A percentile compares a stretch with the other conserved stretches of the same genome.
phyloP scores from a whole-genome alignment of 1,139 yeast species.

The Yarrowia galli region DNA sequence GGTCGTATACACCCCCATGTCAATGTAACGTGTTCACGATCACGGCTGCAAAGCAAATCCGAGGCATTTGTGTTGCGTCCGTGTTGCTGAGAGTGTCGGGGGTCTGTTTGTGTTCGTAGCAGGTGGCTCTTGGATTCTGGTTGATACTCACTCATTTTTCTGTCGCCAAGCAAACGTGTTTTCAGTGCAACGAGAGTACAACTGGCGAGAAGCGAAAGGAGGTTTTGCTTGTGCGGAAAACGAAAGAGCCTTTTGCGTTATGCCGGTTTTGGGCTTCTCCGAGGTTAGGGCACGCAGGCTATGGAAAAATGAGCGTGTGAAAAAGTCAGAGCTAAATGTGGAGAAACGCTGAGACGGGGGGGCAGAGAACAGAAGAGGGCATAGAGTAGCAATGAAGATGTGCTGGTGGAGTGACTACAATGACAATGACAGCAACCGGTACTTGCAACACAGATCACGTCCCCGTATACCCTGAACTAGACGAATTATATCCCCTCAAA shows the following conservation, averaged over 20 bases:
- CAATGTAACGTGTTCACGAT: slow-evolving; percentile 18
- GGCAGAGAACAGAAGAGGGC: too few relatives aligned
- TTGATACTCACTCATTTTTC: slow-evolving; percentile 34
- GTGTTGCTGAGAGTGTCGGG: not conserved
- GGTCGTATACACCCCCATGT: slow-evolving; percentile 3
- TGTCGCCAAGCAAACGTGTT: slow-evolving; percentile 28
- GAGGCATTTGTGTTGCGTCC: not conserved
- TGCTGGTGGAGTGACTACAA: too few relatives aligned
- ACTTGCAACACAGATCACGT: too few relatives aligned
- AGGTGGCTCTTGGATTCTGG: not conserved
- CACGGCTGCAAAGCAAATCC: not conserved
- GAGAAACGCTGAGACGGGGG: not conserved
- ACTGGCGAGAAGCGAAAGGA: slow-evolving; percentile 38
- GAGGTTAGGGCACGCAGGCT: slow-evolving; percentile 32
- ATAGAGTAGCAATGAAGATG: too few relatives aligned
- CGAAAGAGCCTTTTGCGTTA: slow-evolving; percentile 31
- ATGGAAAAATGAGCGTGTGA: slow-evolving; percentile 24
- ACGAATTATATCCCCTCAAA: slow-evolving; percentile 1
- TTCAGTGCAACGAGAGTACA: slow-evolving; percentile 37
- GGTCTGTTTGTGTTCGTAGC: not conserved
- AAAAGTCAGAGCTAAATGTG: slow-evolving; percentile 17
- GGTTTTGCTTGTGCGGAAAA: slow-evolving; percentile 31
- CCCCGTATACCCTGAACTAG: too few relatives aligned
- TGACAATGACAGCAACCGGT: too few relatives aligned
- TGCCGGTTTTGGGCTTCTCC: slow-evolving; percentile 32